Evolutionary conservation across 257 asterid species (phyloP).

Genomic region (Henckelia pumila): DNA sequence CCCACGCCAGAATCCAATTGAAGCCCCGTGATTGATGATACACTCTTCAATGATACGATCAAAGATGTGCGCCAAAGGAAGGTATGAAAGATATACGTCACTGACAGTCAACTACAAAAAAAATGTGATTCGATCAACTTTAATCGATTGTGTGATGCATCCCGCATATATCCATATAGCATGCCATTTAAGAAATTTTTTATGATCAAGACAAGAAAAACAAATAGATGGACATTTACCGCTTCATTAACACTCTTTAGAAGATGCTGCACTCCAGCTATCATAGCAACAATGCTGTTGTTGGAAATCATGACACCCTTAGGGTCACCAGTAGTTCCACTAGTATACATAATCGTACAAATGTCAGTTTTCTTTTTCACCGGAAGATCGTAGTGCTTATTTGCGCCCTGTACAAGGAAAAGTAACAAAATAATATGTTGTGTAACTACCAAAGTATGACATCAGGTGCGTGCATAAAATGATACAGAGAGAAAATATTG

Average conservation of each 20-base stretch:
- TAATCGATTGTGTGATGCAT: constrained; percentile 20
- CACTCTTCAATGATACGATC: constrained; percentile 91
- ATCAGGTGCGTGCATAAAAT: constrained; percentile 13
- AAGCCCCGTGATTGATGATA: constrained; percentile 69
- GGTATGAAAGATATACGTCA: constrained; percentile 89
- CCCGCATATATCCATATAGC: constrained; percentile 6
- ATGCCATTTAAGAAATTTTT: background rate
- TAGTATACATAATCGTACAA: constrained; percentile 96
- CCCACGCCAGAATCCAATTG: constrained; percentile 99
- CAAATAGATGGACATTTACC: constrained; percentile 41
- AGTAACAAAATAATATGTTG: constrained; percentile 10
- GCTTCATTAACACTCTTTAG: constrained; percentile 63
- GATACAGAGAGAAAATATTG: constrained; percentile 18
- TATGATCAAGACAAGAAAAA: constrained; percentile 2
- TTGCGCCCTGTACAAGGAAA: constrained; percentile 65
- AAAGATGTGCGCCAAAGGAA: constrained; percentile 96
- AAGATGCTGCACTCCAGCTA: constrained; percentile 70
- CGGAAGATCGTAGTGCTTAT: constrained; percentile 71
- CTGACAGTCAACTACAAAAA: constrained; percentile 54
- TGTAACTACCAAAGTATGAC: constrained; percentile 20
- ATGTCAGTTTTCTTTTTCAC: constrained; percentile 73
- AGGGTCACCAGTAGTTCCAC: constrained; percentile 99
- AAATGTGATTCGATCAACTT: constrained; percentile 12
- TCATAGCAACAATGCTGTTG: constrained; percentile 70
- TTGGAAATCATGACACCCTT: constrained; percentile 96